Conservation (phyloP, 2,329 filamentous ascomycete species). For the Fusarium miscanthi region DNA sequence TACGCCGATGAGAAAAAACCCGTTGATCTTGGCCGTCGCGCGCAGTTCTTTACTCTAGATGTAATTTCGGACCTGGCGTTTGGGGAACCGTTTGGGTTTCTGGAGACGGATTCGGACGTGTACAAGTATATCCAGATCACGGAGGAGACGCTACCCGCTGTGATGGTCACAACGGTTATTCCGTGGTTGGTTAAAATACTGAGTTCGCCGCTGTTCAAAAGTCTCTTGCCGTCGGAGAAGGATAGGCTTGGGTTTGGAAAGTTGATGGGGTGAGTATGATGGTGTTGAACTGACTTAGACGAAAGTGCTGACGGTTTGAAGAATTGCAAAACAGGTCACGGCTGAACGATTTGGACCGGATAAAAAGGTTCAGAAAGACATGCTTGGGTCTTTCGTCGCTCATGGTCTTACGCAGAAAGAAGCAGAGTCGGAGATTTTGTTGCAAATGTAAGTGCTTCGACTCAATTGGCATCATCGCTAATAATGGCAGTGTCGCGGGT, state of each 20-base stretch:
- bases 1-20: constrained; percentile 15
- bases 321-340: constrained; percentile 46
- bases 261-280: constrained; percentile 55
- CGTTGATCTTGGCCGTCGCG: constrained; percentile 58
- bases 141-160: constrained; percentile 55
- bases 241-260: constrained; percentile 54
- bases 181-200: constrained; percentile 56
- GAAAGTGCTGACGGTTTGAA: neutral
- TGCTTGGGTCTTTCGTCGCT: constrained; percentile 49
- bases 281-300: neutral
- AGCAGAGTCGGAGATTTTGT: constrained; percentile 43
- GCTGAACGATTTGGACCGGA: constrained; percentile 44
- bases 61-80: constrained; percentile 64
- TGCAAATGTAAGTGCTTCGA: constrained; percentile 31
- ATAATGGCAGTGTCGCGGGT: constrained; percentile 58
- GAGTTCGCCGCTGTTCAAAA: constrained; percentile 54
- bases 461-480: rapidly evolving
- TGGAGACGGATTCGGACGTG: constrained; percentile 58
- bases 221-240: constrained; percentile 54
- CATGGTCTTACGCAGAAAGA: constrained; percentile 44
- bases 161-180: constrained; percentile 57
- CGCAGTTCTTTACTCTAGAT: constrained; percentile 64
- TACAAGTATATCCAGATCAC: constrained; percentile 60
- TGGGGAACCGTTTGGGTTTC: constrained; percentile 59
- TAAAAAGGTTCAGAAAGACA: constrained; percentile 45